phyloP scores from a whole-genome alignment of 73 alveolate species.

The Symbiodinium natans region DNA sequence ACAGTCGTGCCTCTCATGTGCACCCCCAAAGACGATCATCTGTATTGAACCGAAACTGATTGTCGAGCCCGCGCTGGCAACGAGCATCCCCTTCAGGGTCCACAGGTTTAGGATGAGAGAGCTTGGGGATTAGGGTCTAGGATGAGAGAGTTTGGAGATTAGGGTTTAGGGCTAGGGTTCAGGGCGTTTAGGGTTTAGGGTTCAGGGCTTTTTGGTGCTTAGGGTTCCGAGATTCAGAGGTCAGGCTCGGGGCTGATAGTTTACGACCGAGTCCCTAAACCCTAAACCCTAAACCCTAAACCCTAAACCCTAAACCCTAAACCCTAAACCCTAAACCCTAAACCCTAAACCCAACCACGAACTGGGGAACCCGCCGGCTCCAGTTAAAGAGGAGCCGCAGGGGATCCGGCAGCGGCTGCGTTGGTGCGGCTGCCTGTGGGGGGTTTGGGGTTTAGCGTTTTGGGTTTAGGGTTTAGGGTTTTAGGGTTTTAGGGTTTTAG shows the following conservation, averaged over 20 bases:
- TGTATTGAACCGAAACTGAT: no score
- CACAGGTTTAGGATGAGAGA: neutral
- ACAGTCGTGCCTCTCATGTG: neutral
- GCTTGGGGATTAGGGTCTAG: no score
- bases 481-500: neutral
- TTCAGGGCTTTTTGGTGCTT: neutral
- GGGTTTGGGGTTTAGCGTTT: neutral
- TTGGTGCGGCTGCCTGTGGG: neutral
- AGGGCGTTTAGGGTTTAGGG: neutral
- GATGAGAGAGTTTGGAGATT: neutral
- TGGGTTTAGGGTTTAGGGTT: neutral
- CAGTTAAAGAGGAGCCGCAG: neutral
- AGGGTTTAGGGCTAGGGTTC: neutral
- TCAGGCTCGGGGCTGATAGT: neutral
- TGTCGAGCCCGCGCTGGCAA: no score
- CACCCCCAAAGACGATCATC: no score
- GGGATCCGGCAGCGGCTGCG: slow-evolving; percentile 9
- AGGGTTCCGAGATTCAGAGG: no score
- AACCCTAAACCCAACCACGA: neutral
- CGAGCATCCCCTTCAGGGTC: no score
- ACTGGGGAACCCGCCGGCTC: neutral
- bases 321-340: neutral
- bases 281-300: neutral
- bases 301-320: neutral
- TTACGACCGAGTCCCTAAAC: neutral